Conservation (phyloP, 2,329 filamentous ascomycete genomes). For the Fusarium sp. region DNA sequence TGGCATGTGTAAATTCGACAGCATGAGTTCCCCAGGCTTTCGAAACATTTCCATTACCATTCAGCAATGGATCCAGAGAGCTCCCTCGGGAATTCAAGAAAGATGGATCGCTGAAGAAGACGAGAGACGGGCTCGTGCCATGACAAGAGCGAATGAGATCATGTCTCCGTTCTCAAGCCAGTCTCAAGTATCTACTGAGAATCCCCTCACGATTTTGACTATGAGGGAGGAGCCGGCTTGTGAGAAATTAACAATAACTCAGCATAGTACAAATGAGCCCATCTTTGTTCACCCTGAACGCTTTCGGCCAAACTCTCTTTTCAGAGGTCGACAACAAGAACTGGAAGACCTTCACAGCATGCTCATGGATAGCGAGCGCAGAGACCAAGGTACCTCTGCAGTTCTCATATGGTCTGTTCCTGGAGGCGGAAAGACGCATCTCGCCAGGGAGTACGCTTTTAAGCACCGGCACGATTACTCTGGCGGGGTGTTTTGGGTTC, state of each 20-base stretch:
- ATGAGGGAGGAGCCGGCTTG: constrained; percentile 13
- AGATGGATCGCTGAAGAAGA: constrained; percentile 72
- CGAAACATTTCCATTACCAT: constrained; percentile 61
- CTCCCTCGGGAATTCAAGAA: constrained; percentile 63
- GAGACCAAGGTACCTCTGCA: constrained; percentile 39
- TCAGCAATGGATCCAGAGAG: constrained; percentile 63
- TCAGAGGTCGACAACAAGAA: constrained; percentile 33
- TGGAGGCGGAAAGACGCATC: constrained; percentile 41
- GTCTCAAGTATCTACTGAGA: constrained; percentile 5
- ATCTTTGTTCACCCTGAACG: constrained; percentile 42
- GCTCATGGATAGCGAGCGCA: constrained; percentile 34
- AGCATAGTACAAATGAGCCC: constrained; percentile 14
- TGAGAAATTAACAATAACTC: background rate
- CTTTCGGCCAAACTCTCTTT: constrained; percentile 42
- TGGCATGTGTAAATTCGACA: constrained; percentile 77
- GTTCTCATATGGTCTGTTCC: constrained; percentile 41
- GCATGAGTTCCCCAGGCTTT: constrained; percentile 73
- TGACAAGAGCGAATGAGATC: constrained; percentile 59
- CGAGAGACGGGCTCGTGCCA: constrained; percentile 58
- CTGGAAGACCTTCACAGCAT: constrained; percentile 38
- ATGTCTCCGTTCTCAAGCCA: constrained; percentile 47
- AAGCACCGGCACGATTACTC: constrained; percentile 37
- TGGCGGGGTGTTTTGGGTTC: constrained; percentile 42
- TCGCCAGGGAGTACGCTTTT: constrained; percentile 43
- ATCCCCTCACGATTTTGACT: background rate